A percentile compares a stretch with the other conserved stretches of the same genome.
Conservation (phyloP, 2,329 filamentous ascomycete genomes). For the Juglanconis oblonga region DNA sequence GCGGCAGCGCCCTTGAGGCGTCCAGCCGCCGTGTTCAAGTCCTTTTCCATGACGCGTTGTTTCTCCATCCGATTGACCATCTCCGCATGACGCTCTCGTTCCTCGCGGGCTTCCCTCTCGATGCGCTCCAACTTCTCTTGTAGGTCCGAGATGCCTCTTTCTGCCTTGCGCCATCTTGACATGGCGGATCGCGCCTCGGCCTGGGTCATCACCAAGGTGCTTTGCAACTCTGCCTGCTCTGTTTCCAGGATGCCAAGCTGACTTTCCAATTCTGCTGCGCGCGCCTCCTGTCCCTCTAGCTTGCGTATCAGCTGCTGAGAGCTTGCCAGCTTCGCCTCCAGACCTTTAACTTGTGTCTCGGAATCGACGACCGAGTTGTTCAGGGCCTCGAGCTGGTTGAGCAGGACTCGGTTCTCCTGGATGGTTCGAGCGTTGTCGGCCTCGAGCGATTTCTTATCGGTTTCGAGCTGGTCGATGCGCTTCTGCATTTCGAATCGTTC, state of each 20-base stretch:
- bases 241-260: constrained; percentile 77
- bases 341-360: constrained; percentile 72
- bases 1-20: constrained; percentile 80
- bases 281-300: constrained; percentile 68
- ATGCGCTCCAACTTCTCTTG: constrained; percentile 88
- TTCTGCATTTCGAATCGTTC: constrained; percentile 71
- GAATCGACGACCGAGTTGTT: constrained; percentile 78
- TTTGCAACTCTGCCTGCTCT: constrained; percentile 73
- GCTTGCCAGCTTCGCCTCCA: constrained; percentile 73
- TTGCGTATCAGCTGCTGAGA: constrained; percentile 75
- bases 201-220: constrained; percentile 62
- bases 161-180: constrained; percentile 81
- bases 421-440: constrained; percentile 72
- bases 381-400: constrained; percentile 80
- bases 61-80: constrained; percentile 80
- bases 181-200: constrained; percentile 77
- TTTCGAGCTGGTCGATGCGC: constrained; percentile 74
- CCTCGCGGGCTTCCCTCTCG: constrained; percentile 76
- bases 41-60: constrained; percentile 76
- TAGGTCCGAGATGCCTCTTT: constrained; percentile 72
- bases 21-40: constrained; percentile 75
- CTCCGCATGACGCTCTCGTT: constrained; percentile 78
- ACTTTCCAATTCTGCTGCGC: constrained; percentile 75
- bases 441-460: constrained; percentile 71
- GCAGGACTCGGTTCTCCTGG: constrained; percentile 76